Conservation (phyloP, 352 stramenopile genomes). For the Blastocystis sp. region DNA sequence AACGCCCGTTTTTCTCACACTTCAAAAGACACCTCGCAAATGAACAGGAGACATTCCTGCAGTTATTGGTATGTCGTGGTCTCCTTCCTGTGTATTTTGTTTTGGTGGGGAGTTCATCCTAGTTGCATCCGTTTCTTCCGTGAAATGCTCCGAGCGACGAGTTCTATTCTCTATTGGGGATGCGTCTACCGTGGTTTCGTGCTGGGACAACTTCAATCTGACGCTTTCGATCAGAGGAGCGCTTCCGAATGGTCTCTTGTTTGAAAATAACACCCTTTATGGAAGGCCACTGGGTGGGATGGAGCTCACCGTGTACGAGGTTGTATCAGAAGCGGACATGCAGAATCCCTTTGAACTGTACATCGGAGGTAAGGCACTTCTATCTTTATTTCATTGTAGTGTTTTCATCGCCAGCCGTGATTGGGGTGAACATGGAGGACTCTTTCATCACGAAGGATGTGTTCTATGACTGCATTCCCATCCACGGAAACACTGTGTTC, state of each 20-base stretch:
- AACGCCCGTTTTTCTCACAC: too few relatives aligned
- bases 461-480: conserved; percentile 48
- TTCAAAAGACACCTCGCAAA: background rate
- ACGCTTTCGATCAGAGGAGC: background rate
- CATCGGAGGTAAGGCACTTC: conserved; percentile 22
- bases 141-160: conserved; percentile 10
- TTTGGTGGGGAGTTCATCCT: background rate
- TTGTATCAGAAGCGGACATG: conserved; percentile 6
- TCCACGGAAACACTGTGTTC: conserved; percentile 41
- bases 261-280: conserved; percentile 28
- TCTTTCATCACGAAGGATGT: background rate
- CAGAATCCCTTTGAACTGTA: conserved; percentile 26
- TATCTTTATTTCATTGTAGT: conserved; percentile 8
- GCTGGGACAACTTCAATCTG: conserved; percentile 52
- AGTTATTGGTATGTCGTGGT: background rate
- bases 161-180: background rate
- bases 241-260: conserved; percentile 24
- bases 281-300: background rate
- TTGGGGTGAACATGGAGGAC: background rate
- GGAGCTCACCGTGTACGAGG: background rate
- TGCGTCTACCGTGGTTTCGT: background rate
- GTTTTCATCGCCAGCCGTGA: background rate
- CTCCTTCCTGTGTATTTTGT: background rate
- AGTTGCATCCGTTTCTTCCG: conserved; percentile 8
- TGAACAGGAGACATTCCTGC: background rate